phyloP scores from a whole-genome alignment of 345 rosid species.

The Murraya koenigii region DNA sequence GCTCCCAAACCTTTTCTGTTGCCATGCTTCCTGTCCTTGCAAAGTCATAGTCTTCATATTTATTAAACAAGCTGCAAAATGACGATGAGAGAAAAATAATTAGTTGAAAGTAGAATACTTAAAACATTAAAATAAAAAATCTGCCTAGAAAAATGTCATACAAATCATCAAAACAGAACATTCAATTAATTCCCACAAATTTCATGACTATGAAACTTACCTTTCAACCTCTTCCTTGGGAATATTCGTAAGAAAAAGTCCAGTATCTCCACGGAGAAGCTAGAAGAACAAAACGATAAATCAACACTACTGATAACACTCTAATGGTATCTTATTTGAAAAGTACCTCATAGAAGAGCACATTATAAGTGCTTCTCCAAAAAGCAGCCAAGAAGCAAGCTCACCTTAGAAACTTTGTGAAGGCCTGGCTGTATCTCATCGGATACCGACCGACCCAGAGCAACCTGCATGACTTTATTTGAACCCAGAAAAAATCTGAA shows the following conservation, averaged over 20 bases:
- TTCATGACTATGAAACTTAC: conserved; percentile 29
- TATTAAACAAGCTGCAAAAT: conserved; percentile 63
- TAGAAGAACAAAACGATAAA: conserved; percentile 23
- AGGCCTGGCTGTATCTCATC: conserved; percentile 79
- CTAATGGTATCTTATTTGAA: neutral
- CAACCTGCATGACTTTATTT: conserved; percentile 95
- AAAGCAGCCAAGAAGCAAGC: neutral
- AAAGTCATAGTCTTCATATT: conserved; percentile 79
- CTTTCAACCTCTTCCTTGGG: conserved; percentile 83
- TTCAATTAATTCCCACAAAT: neutral
- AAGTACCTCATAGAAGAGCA: neutral
- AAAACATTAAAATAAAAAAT: neutral
- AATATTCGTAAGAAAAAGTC: conserved; percentile 76
- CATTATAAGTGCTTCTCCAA: neutral
- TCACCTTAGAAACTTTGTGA: conserved; percentile 79
- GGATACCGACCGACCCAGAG: conserved; percentile 87
- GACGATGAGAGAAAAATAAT: neutral
- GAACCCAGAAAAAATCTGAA: conserved; percentile 90
- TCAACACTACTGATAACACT: neutral
- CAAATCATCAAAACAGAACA: neutral
- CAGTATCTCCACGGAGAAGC: conserved; percentile 78
- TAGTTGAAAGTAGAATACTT: neutral
- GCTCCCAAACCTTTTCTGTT: conserved; percentile 54
- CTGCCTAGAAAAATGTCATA: neutral
- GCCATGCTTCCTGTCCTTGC: conserved; percentile 84